Evolutionary conservation across 495 filamentous ascomycete species (phyloP).

Genomic region (Hypoxylon fuscum): DNA sequence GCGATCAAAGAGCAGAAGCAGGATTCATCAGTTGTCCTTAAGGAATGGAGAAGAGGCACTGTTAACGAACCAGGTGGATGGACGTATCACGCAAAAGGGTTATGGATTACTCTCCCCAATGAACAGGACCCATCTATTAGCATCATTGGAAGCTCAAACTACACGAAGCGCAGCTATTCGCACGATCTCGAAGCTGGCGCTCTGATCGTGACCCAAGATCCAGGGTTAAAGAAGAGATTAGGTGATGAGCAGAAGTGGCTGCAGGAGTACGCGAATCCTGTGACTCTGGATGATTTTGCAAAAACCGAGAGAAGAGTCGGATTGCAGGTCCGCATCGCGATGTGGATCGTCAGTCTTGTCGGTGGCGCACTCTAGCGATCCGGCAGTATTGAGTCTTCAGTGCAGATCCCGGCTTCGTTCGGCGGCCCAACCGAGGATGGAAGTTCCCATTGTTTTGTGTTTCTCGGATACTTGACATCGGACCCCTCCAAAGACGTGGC

Average conservation of each 20-base stretch:
- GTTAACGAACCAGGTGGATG: slow-evolving; percentile 83
- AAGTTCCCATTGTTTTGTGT: slow-evolving; percentile 5
- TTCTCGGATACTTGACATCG: background rate
- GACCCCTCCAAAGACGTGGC: background rate
- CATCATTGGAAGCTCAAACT: slow-evolving; percentile 91
- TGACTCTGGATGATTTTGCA: slow-evolving; percentile 79
- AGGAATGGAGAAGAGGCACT: slow-evolving; percentile 88
- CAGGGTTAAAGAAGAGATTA: slow-evolving; percentile 73
- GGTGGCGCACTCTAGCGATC: slow-evolving; percentile 69
- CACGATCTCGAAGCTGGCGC: slow-evolving; percentile 90
- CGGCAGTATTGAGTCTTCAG: background rate
- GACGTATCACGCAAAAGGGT: slow-evolving; percentile 98
- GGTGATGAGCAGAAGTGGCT: slow-evolving; percentile 82
- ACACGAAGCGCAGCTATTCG: slow-evolving; percentile 91
- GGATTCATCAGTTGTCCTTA: slow-evolving; percentile 70
- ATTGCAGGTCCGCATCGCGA: slow-evolving; percentile 83
- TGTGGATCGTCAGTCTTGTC: slow-evolving; percentile 84
- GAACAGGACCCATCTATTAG: slow-evolving; percentile 73
- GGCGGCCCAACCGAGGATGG: background rate
- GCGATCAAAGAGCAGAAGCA: slow-evolving; percentile 68
- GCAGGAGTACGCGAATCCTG: slow-evolving; percentile 70
- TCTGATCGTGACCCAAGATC: slow-evolving; percentile 82
- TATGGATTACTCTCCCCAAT: slow-evolving; percentile 84
- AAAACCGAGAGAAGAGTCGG: slow-evolving; percentile 83
- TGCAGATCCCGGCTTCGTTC: slow-evolving; percentile 6